Conservation (phyloP, 106 monocot genomes). For the Iris macrosiphon region DNA sequence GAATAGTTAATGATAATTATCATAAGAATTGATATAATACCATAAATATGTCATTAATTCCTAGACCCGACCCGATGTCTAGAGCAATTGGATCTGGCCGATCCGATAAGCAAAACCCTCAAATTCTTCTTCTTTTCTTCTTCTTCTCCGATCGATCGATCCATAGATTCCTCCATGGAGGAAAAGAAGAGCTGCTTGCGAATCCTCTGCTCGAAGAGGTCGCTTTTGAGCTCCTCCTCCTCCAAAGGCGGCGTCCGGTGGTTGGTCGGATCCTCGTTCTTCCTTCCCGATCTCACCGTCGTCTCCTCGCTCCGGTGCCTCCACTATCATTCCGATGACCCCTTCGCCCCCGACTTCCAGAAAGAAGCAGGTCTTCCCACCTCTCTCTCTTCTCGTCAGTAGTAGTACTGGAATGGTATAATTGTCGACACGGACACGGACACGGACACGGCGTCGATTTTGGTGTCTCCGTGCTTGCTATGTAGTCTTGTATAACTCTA, state of each 20-base stretch:
- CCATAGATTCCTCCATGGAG: conserved; percentile 10
- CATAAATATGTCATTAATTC: no score
- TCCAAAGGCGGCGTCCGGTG: conserved; percentile 18
- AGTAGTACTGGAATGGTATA: not conserved
- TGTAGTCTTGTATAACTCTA: not conserved
- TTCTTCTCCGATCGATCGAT: not conserved
- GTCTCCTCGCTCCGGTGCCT: conserved; percentile 44
- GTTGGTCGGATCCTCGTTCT: conserved; percentile 53
- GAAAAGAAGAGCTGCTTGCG: conserved; percentile 8
- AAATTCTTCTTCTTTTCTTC: no score
- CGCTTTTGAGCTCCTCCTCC: conserved; percentile 10
- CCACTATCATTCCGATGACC: conserved; percentile 20
- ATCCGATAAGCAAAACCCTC: no score
- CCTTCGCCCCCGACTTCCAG: conserved; percentile 35
- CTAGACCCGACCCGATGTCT: no score
- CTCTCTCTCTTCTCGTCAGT: not conserved
- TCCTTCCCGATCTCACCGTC: conserved; percentile 39
- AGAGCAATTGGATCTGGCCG: no score
- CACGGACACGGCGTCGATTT: no score
- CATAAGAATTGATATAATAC: no score
- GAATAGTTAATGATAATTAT: no score
- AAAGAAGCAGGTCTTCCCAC: conserved; percentile 36
- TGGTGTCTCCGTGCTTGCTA: not conserved
- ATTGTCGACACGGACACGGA: not conserved
- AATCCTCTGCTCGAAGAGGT: conserved; percentile 35